Evolutionary conservation across 169 alveolate genomes (phyloP), one percentile per base, ranked within the genome.

Genomic region (Cryptosporidium felis): DNA sequence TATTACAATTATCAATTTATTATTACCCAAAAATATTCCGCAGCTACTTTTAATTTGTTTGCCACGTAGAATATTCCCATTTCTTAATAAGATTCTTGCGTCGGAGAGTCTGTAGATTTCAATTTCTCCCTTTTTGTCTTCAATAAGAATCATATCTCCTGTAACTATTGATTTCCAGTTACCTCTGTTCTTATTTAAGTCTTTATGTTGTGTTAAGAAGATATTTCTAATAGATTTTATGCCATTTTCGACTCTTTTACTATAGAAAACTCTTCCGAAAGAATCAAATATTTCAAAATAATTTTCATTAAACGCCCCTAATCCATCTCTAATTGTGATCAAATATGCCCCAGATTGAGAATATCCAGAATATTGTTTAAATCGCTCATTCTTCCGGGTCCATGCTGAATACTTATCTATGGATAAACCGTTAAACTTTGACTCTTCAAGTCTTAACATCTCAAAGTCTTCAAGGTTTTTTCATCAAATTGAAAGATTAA

Each of bases 381-480:
- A 8, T 3, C n/a, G n/a, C 32, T 14, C 10, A 56, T 28, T 26
- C 30, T n/a, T n/a, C n/a, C n/a, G n/a, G n/a, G n/a, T n/a, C n/a
- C n/a, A n/a, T n/a, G n/a, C n/a, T n/a, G n/a, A n/a, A 18, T 40
- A 56, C 9, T 8, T 62, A n/a, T 60, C 80, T 42, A n/a, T 16
- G 5, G 58, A 62, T 3, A 60, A 16, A 62, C 38, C 80, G n/a
- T 44, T 62, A 41, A 62, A 41, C 16, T 38, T 26, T 10, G 44
- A 32, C 16, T 65, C 61, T 32, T 21, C 59, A 46, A 65, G 53
- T n/a, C 46, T 65, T n/a, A 65, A 65, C 81, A 65, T 65, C 14
- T 47, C 49, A n/a, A 32, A n/a, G n/a, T n/a, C n/a, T n/a, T n/a
- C n/a, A n/a, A n/a, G n/a, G n/a, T n/a, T n/a, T n/a, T n/a, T n/a